Evolutionary conservation across 2,329 filamentous ascomycete species (phyloP).

Genomic region (Penicillium sp.): DNA sequence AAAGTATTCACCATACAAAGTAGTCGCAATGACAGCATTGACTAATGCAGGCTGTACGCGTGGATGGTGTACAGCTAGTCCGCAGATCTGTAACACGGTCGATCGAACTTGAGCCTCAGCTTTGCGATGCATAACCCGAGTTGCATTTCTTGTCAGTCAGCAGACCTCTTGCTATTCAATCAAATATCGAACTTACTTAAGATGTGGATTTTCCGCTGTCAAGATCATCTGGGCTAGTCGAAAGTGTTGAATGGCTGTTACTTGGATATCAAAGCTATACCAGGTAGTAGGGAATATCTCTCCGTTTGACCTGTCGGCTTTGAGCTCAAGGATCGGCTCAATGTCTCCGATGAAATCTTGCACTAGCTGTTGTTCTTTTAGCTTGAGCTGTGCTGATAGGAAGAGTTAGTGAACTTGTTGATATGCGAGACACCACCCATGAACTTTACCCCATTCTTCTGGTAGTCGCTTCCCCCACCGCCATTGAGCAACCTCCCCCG

Average conservation of each 20-base stretch:
- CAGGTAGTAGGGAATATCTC: slow-evolving; percentile 23
- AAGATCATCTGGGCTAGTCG: slow-evolving; percentile 23
- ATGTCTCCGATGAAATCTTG: slow-evolving; percentile 5
- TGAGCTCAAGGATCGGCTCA: slow-evolving; percentile 14
- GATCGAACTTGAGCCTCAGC: slow-evolving; percentile 19
- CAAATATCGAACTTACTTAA: slow-evolving; percentile 8
- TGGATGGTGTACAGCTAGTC: slow-evolving; percentile 17
- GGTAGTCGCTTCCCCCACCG: slow-evolving; percentile 12
- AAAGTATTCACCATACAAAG: slow-evolving; percentile 22
- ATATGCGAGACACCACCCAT: background rate
- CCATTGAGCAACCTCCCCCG: slow-evolving; percentile 23
- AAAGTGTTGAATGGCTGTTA: slow-evolving; percentile 24
- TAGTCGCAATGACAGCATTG: slow-evolving; percentile 22
- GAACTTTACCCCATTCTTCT: slow-evolving; percentile 15
- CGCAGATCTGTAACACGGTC: slow-evolving; percentile 20
- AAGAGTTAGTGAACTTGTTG: background rate
- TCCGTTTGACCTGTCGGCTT: slow-evolving; percentile 18
- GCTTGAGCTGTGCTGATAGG: slow-evolving; percentile 7
- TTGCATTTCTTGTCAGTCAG: slow-evolving; percentile 3
- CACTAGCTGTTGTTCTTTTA: slow-evolving; percentile 6
- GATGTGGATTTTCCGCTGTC: slow-evolving; percentile 19
- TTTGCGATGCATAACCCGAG: slow-evolving; percentile 17
- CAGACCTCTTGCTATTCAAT: background rate
- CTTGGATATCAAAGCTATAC: slow-evolving; percentile 22
- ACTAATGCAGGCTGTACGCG: slow-evolving; percentile 19